Base-by-base conservation (phyloP, 192 early-diverging fungal species). In the Coemansia sp. region DNA sequence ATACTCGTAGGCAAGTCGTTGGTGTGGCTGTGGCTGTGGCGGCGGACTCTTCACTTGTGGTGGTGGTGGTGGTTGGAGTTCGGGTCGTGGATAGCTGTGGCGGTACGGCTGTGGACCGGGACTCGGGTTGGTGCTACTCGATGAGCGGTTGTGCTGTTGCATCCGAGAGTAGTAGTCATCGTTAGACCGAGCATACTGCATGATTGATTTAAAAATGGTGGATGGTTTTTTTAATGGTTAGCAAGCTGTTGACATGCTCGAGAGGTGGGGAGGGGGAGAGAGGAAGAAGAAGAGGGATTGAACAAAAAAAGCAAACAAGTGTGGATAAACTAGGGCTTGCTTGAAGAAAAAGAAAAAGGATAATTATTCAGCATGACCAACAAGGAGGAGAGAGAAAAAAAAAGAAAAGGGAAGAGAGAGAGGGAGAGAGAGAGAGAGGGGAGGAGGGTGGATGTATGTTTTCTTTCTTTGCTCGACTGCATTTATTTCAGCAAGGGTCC, bases 71-170 rank as follows among this genome's bases (percentile, higher is more conserved):
- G 46, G 41, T 20, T 38, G 27, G 14, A 42, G 41, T 17, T 74
- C 71, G 22, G 67, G 22, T 10, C 58, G 56, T 41, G 73, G 73
- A 57, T 70, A 70, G 67, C 71, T 73, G 41, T 71, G 49, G 25
- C 64, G 56, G 41, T 79, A 79, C n/a, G 71, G 67, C 58, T 79
- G 77, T 0, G 71, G 77, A 0, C 77, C 77, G 20, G 76, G 70
- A 3, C 63, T 35, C 20, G 61, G 58, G 25, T 38, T 54, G 3
- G 51, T 47, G 31, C 65, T 69, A 24, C 66, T 59, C 35, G 61
- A 47, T 19, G 67, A 69, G 24, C 36, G 62, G 25, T 20, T 62
- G 37, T 69, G 58, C 29, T 71, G 68, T 38, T 71, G 68, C 56
- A 73, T 42, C 45, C 65, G 70, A 11, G 72, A 59, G 31, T 79